These are phyloP conservation scores for Pestalotiopsis sp. DNA, from an alignment of 2,329 filamentous ascomycete species.

Conservation along the genomic window DNA sequence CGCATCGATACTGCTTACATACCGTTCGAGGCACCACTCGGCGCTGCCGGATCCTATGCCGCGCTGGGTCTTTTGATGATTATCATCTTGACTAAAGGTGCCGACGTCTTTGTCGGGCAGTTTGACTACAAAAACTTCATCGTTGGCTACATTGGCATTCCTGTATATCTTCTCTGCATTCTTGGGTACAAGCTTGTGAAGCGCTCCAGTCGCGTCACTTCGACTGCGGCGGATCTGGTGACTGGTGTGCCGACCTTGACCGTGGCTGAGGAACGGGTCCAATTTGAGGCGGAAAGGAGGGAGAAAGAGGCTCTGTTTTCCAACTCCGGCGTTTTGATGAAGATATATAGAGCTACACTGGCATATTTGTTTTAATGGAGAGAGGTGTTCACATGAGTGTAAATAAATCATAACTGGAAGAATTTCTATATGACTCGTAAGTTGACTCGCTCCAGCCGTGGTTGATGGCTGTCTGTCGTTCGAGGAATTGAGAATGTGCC, in stretches of 20 bases:
- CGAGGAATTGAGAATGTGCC: no score
- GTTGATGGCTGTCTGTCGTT: no score
- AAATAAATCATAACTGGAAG: no score
- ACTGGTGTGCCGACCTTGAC: not conserved
- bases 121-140: not conserved
- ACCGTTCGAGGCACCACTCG: not conserved
- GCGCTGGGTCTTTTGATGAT: not conserved
- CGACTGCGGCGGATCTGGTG: not conserved
- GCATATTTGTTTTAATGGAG: no score
- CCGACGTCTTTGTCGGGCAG: not conserved
- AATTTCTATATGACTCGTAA: no score
- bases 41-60: not conserved
- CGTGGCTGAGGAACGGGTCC: not conserved
- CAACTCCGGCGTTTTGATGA: no score
- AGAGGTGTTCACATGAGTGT: no score
- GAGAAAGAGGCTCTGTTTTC: not conserved
- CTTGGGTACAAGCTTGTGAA: not conserved
- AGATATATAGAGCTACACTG: no score
- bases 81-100: not conserved
- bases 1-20: not conserved
- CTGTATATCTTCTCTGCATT: not conserved
- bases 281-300: not conserved
- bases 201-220: not conserved
- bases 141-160: not conserved
- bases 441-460: no score